Evolutionary conservation across 495 filamentous ascomycete species (phyloP).

Genomic region (Trichoderma virens): DNA sequence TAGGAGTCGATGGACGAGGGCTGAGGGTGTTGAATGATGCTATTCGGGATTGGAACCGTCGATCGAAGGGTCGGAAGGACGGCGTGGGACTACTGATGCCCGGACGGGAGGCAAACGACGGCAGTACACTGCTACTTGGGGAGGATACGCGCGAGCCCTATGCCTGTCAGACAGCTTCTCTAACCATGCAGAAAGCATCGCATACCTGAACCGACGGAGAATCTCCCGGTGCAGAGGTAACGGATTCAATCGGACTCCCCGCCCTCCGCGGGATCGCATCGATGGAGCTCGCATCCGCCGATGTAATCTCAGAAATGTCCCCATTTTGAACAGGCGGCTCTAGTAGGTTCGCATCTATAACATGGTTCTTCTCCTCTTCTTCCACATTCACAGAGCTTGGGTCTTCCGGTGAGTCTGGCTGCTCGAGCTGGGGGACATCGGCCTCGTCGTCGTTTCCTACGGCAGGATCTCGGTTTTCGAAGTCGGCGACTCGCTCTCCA

Average conservation of each 20-base stretch:
- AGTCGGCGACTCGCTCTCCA: slow-evolving; percentile 12
- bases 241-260: slow-evolving; percentile 41
- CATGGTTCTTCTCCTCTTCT: slow-evolving; percentile 31
- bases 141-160: slow-evolving; percentile 81
- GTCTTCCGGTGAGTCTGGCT: neutral
- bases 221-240: slow-evolving; percentile 74
- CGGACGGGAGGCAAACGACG: slow-evolving; percentile 37
- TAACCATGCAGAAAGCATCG: neutral
- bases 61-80: slow-evolving; percentile 85
- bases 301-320: slow-evolving; percentile 32
- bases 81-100: slow-evolving; percentile 56
- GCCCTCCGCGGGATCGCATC: slow-evolving; percentile 31
- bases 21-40: slow-evolving; percentile 48
- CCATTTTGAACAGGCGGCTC: slow-evolving; percentile 15
- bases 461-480: slow-evolving; percentile 30
- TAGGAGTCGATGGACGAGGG: slow-evolving; percentile 69
- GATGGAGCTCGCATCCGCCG: slow-evolving; percentile 36
- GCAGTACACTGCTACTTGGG: slow-evolving; percentile 53
- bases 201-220: slow-evolving; percentile 79
- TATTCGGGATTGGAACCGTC: slow-evolving; percentile 83
- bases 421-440: slow-evolving; percentile 30
- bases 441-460: slow-evolving; percentile 32
- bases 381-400: neutral
- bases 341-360: slow-evolving; percentile 18
- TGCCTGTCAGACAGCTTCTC: slow-evolving; percentile 22